These are phyloP conservation scores for Phaeosphaeria sp. DNA, from an alignment of 2,329 filamentous ascomycete genomes.

Conservation along the genomic window DNA sequence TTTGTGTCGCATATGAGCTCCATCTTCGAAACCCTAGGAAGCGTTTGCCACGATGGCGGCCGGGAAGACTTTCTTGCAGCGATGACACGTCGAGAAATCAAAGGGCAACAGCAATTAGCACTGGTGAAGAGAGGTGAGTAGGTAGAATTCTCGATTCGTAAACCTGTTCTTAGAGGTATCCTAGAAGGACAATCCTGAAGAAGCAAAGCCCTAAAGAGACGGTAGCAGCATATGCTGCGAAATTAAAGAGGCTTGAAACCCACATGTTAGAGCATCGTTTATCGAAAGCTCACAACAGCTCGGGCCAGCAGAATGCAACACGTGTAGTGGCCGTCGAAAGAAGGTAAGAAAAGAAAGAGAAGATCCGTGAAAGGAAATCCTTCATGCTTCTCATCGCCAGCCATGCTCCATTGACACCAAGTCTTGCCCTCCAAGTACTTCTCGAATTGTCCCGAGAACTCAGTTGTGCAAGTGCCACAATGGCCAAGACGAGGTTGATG, in stretches of 20 bases:
- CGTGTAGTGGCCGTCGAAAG: not conserved
- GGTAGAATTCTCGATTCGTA: not conserved
- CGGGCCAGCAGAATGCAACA: not conserved
- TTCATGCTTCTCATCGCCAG: not conserved
- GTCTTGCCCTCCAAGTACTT: not conserved
- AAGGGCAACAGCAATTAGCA: not conserved
- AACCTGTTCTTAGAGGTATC: not conserved
- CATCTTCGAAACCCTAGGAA: too few relatives aligned
- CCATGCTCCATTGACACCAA: not conserved
- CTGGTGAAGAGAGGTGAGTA: not conserved
- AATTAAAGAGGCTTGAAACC: not conserved
- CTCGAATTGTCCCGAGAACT: not conserved
- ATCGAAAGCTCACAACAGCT: not conserved
- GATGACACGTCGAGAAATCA: too few relatives aligned
- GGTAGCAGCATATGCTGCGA: not conserved
- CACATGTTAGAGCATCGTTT: not conserved
- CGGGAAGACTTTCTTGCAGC: too few relatives aligned
- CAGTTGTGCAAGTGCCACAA: slow-evolving; percentile 1
- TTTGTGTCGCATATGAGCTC: too few relatives aligned
- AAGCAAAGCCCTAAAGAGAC: not conserved
- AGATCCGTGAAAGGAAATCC: not conserved
- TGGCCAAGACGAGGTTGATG: not conserved
- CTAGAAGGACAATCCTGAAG: not conserved
- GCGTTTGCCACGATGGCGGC: too few relatives aligned
- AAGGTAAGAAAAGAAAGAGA: not conserved